Evolutionary conservation across 129 eudicot genomes (phyloP).

Genomic region (Glebionis coronaria): DNA sequence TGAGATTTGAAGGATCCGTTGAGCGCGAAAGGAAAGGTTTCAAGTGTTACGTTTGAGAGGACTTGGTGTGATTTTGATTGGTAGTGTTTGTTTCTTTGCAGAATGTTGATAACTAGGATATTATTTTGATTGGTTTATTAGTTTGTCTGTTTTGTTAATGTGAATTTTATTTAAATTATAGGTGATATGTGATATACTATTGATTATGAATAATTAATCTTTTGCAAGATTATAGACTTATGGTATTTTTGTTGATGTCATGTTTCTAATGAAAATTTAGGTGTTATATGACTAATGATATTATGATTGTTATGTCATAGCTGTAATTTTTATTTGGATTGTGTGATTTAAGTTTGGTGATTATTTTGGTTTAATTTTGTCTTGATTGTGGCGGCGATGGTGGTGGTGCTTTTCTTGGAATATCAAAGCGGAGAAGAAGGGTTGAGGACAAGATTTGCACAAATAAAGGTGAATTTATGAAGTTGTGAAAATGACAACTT

Average conservation of each 20-base stretch:
- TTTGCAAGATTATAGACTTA: not conserved
- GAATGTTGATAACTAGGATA: not conserved
- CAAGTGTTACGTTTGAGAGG: conserved; percentile 36
- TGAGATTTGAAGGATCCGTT: conserved; percentile 73
- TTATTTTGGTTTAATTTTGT: not conserved
- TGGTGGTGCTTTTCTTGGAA: too few species aligned
- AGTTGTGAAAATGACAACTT: too few species aligned
- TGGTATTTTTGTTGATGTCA: too few species aligned
- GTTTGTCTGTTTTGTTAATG: not conserved
- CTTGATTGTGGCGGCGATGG: too few species aligned
- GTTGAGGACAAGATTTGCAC: too few species aligned
- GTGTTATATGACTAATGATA: too few species aligned
- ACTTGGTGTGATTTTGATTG: conserved; percentile 63
- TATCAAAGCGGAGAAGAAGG: too few species aligned
- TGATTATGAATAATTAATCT: not conserved
- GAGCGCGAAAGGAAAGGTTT: conserved; percentile 34
- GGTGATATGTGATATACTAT: not conserved
- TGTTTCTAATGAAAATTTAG: too few species aligned
- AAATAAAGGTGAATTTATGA: too few species aligned
- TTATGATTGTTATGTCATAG: too few species aligned
- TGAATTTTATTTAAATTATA: not conserved
- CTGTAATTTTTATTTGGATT: too few species aligned
- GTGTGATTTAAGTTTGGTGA: too few species aligned
- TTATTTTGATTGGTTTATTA: not conserved
- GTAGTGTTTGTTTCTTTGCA: conserved; percentile 12